Evolutionary conservation across 225 moss, liverwort and hornwort genomes (phyloP).

Genomic region (Sphagnum tenellum): DNA sequence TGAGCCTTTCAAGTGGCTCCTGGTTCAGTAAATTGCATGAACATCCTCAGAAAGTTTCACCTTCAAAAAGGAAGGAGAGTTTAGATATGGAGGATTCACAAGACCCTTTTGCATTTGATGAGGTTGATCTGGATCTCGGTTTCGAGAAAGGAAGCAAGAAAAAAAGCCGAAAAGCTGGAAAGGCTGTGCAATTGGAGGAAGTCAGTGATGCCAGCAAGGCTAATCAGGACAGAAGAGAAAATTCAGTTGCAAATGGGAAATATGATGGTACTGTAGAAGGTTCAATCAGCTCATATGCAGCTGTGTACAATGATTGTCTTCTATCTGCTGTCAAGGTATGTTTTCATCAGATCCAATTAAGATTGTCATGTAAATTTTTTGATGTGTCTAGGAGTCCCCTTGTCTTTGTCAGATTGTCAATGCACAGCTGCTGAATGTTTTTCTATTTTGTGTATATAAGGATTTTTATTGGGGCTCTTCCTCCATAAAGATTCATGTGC

Average conservation of each 20-base stretch:
- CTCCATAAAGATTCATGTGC: no score
- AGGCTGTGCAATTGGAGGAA: conserved; percentile 24
- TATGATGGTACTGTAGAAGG: conserved; percentile 19
- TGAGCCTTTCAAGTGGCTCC: conserved; percentile 37
- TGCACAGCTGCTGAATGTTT: no score
- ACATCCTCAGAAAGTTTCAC: conserved; percentile 21
- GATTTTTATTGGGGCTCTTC: no score
- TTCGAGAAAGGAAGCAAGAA: conserved; percentile 34
- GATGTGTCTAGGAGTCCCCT: no score
- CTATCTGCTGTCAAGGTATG: conserved; percentile 92
- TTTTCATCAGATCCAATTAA: no score
- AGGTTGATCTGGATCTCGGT: conserved; percentile 46
- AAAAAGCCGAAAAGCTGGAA: conserved; percentile 47
- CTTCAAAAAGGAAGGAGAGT: conserved; percentile 43
- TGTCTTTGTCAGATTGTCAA: no score
- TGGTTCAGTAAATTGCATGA: conserved; percentile 30
- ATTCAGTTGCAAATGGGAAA: conserved; percentile 10
- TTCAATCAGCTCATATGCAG: conserved; percentile 32
- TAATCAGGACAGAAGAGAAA: conserved; percentile 26
- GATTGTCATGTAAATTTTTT: no score
- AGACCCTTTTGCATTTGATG: conserved; percentile 88
- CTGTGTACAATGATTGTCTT: conserved; percentile 61
- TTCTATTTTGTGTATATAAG: no score
- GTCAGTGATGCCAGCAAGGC: conserved; percentile 32
- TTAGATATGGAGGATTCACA: conserved; percentile 53